These are phyloP conservation scores for Chaetomiaceae sp. DNA, from an alignment of 2,329 filamentous ascomycete genomes.

Conservation along the genomic window DNA sequence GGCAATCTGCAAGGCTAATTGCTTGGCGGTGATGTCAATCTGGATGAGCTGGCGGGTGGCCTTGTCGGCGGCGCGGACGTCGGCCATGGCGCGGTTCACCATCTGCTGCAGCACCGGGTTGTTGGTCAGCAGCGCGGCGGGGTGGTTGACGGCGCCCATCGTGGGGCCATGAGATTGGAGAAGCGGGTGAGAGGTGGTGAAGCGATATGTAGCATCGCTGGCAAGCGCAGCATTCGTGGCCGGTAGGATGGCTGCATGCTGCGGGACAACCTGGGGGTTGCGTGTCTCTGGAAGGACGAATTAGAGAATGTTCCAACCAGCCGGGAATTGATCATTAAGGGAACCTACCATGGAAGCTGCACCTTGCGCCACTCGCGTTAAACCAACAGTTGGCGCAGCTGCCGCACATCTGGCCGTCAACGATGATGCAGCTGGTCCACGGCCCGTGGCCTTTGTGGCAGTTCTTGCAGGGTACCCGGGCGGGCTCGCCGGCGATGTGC, in stretches of 20 bases:
- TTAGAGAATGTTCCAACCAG: not conserved
- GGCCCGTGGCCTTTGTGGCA: conserved; percentile 57
- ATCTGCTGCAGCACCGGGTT: conserved; percentile 39
- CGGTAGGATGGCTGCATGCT: conserved; percentile 23
- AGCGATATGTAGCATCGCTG: conserved; percentile 20
- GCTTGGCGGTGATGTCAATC: conserved; percentile 50
- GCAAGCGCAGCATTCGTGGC: conserved; percentile 15
- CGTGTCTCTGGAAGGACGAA: conserved; percentile 37
- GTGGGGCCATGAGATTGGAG: conserved; percentile 13
- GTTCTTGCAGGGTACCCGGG: conserved; percentile 51
- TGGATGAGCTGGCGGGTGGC: conserved; percentile 44
- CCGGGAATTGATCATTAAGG: not conserved
- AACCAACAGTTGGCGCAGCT: conserved; percentile 62
- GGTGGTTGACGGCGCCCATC: conserved; percentile 17
- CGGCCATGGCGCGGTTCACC: conserved; percentile 43
- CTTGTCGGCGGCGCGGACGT: conserved; percentile 41
- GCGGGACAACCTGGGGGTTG: conserved; percentile 33
- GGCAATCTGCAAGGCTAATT: conserved; percentile 49
- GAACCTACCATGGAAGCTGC: conserved; percentile 54
- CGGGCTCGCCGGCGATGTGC: conserved; percentile 49
- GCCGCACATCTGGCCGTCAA: conserved; percentile 56
- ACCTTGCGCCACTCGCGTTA: conserved; percentile 55
- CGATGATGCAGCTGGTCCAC: conserved; percentile 55
- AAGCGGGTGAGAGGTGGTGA: conserved; percentile 16
- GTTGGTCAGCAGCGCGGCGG: conserved; percentile 24